Evolutionary conservation across 768 basidiomycete species (phyloP), one percentile per base, ranked within the genome.

Genomic region (Rubroboletus pulcherrimus): DNA sequence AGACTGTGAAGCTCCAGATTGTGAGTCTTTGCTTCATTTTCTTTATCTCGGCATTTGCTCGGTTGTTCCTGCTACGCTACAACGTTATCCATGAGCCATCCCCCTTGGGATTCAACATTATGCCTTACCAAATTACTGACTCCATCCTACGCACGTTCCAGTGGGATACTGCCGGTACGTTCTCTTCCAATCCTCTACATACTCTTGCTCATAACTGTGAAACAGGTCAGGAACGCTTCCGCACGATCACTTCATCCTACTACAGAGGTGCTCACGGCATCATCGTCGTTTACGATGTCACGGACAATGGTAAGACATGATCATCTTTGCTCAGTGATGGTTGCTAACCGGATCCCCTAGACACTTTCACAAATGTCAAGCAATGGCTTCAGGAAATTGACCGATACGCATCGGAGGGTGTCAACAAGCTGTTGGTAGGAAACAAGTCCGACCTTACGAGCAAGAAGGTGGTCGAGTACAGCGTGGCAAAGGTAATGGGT

Each of bases 181-280:
- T 52, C 9, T 37, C 35, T 38, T 34, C n/a, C 31, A 0, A 19
- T 48, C 30, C 42, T 44, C 42, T 34, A 5, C 30, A 38, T 37
- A 40, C 30, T 7, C 40, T 44, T 43, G 35, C 53, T 64, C 34
- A 64, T 30, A n/a, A 17, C 35, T 30, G 24, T 40, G 12, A 41
- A 53, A 59, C 58, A 91, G 91, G 97, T 38, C 97, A 99, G 74
- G 97, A 99, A 74, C 86, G 95, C 31, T 98, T 98, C 88, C 85
- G 97, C 58, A 98, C 97, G 14, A 99, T 99, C 72, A 98, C 97
- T 7, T 93, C 95, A 4, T 93, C 95, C n/a, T 99, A 99, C 81
- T 99, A 99, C 78, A 85, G 97, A 56, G 97, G 97, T 40, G 97
- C 97, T 46, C 93, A 96, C 70, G 97, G 97, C 60, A 98, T 98